These are phyloP conservation scores for Aquilaria agallochum DNA, from an alignment of 441 rosid species.

Conservation along the genomic window DNA sequence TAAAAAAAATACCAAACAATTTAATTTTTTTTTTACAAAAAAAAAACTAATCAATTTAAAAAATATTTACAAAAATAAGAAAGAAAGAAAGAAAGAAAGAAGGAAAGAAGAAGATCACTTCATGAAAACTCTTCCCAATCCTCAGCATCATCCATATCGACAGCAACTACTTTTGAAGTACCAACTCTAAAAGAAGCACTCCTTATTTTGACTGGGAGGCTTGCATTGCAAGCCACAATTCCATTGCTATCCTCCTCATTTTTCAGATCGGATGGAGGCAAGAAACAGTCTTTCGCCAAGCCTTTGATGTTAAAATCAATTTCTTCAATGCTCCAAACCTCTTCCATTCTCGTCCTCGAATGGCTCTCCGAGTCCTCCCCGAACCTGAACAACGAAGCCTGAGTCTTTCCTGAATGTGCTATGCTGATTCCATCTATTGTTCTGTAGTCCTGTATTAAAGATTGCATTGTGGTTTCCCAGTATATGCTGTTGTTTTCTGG, in stretches of 20 bases:
- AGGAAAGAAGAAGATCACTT: neutral
- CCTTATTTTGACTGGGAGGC: slow-evolving; percentile 40
- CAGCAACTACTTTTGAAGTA: slow-evolving; percentile 55
- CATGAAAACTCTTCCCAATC: slow-evolving; percentile 24
- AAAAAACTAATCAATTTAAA: too few species aligned
- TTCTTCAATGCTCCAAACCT: slow-evolving; percentile 76
- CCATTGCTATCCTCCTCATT: slow-evolving; percentile 37
- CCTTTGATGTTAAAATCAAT: slow-evolving; percentile 76
- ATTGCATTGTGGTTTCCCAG: slow-evolving; percentile 89
- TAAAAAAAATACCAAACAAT: too few species aligned
- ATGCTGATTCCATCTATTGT: slow-evolving; percentile 63
- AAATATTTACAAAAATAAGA: too few species aligned
- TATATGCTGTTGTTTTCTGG: slow-evolving; percentile 39
- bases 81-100: too few species aligned
- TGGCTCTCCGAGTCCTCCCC: slow-evolving; percentile 54
- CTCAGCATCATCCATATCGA: slow-evolving; percentile 40
- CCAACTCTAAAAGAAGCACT: slow-evolving; percentile 44
- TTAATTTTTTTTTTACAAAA: too few species aligned
- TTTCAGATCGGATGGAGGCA: slow-evolving; percentile 74
- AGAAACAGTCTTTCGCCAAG: slow-evolving; percentile 70
- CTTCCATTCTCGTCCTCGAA: slow-evolving; percentile 79
- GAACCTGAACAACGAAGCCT: slow-evolving; percentile 54
- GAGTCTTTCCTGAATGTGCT: slow-evolving; percentile 66
- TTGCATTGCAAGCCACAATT: too few species aligned
- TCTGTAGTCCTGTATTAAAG: slow-evolving; percentile 57